Conservation (phyloP, 2,329 filamentous ascomycete genomes). For the Helminthosporium solani region DNA sequence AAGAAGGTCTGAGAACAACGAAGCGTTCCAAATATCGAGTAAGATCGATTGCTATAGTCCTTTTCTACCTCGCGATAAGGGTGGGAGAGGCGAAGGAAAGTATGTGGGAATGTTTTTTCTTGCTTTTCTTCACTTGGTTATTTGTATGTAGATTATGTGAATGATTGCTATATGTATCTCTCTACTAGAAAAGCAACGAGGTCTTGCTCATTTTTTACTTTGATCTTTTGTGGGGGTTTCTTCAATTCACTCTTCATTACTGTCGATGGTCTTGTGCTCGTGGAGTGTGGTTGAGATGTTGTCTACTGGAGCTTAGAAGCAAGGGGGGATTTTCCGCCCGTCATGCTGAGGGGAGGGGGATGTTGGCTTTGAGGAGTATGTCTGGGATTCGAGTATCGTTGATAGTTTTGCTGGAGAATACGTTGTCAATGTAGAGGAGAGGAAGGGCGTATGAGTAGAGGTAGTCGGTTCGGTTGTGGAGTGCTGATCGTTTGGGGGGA, state of each 20-base stretch:
- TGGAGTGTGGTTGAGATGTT: too few relatives aligned
- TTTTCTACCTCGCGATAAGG: slow-evolving; percentile 44
- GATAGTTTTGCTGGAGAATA: slow-evolving; percentile 64
- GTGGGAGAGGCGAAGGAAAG: slow-evolving; percentile 31
- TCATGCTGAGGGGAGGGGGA: too few relatives aligned
- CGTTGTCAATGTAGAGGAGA: slow-evolving; percentile 69
- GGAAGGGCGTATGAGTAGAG: slow-evolving; percentile 66
- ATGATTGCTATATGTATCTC: slow-evolving; percentile 61
- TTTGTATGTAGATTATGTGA: slow-evolving; percentile 44
- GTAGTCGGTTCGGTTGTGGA: slow-evolving; percentile 49
- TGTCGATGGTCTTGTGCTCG: too few relatives aligned
- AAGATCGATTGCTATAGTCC: too few relatives aligned
- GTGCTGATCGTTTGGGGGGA: neutral
- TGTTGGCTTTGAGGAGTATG: too few relatives aligned
- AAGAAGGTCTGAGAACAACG: too few relatives aligned
- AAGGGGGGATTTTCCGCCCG: too few relatives aligned
- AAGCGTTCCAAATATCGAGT: too few relatives aligned
- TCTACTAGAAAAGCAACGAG: slow-evolving; percentile 65
- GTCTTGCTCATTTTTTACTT: slow-evolving; percentile 61
- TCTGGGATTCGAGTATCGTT: slow-evolving; percentile 71
- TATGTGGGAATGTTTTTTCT: slow-evolving; percentile 26
- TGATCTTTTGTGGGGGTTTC: too few relatives aligned
- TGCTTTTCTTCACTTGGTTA: slow-evolving; percentile 16
- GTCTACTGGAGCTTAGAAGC: too few relatives aligned
- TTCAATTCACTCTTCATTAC: slow-evolving; percentile 32